Evolutionary conservation across 2,329 filamentous ascomycete genomes (phyloP), one percentile per base, ranked within the genome.

Genomic region (Fusarium sambucinum): DNA sequence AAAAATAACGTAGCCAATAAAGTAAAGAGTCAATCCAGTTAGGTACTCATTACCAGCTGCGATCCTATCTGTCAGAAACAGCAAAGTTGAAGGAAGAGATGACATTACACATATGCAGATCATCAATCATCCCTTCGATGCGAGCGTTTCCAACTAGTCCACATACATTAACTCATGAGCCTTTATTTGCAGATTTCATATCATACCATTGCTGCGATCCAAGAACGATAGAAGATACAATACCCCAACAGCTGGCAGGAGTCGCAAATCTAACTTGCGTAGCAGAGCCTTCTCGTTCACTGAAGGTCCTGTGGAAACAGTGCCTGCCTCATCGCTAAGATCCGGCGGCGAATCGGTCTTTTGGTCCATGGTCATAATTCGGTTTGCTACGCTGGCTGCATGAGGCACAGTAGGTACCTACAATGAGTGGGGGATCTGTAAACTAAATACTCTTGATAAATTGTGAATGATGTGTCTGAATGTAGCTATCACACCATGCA

Each of bases 11-110:
- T 88, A 88, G 42, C 85, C 85, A 40, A 88, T 79, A 72, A 92
- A 92, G 75, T 90, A 92, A 0, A 92, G 75, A 0, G 89, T 91
- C 40, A 92, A 73, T 2, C 88, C 87, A 0, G 86, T 89, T 1
- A 91, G 80, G 59, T 92, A 92, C 68, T 90, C 83, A 45, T 89
- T 85, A 1, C 85, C 87, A 27, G 84, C 84, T 84, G 41, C 5
- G 3, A 12, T 9, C n/a, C n/a, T n/a, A n/a, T n/a, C 9, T 5
- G 12, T 61, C 12, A 66, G 23, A 17, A 13, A 9, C 3, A 23
- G 5, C 1, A n/a, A 10, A 8, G 8, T 5, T 5, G 6, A 2
- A 5, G 3, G 1, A 1, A 1, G 6, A 2, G 1, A 4, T 2
- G 1, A 1, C 80, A 77, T 76, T 81, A 82, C 87, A 83, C 78